phyloP scores from a whole-genome alignment of 441 rosid species.

The Bruguiera hainesii region DNA sequence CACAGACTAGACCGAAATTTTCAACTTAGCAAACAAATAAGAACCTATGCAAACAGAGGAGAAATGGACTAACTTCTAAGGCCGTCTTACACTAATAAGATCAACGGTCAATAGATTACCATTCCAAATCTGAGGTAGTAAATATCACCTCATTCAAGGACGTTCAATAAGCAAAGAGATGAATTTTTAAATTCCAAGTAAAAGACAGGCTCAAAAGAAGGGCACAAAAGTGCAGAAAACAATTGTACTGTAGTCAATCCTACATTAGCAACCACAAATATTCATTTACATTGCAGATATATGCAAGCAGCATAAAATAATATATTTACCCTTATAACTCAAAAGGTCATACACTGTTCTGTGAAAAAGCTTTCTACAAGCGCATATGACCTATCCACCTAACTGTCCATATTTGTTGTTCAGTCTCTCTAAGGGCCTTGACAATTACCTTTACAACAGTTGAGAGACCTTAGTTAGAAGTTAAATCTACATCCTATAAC shows the following conservation, averaged over 20 bases:
- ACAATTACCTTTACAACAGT: conserved; percentile 7
- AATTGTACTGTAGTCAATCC: conserved; percentile 1
- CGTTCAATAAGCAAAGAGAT: too few relatives aligned
- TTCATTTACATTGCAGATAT: conserved; percentile 32
- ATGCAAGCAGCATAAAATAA: conserved; percentile 28
- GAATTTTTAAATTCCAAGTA: not conserved
- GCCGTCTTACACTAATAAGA: too few relatives aligned
- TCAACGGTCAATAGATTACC: too few relatives aligned
- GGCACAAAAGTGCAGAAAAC: not conserved
- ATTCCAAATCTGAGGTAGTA: too few relatives aligned
- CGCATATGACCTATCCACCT: conserved; percentile 12
- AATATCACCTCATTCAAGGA: too few relatives aligned
- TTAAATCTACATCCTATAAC: conserved; percentile 20
- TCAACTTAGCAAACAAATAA: too few relatives aligned
- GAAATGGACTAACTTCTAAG: too few relatives aligned
- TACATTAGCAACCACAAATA: not conserved
- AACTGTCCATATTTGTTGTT: conserved; percentile 1
- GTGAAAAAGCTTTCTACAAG: conserved; percentile 21
- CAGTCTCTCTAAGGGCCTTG: conserved; percentile 9
- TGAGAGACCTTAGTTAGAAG: conserved; percentile 17
- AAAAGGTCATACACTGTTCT: conserved; percentile 14
- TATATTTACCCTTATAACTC: conserved; percentile 18
- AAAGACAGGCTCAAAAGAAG: not conserved
- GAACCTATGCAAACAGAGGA: too few relatives aligned
- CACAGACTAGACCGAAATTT: too few relatives aligned